Evolutionary conservation across 306 rosid species (phyloP).

Genomic region (Glycine soja): DNA sequence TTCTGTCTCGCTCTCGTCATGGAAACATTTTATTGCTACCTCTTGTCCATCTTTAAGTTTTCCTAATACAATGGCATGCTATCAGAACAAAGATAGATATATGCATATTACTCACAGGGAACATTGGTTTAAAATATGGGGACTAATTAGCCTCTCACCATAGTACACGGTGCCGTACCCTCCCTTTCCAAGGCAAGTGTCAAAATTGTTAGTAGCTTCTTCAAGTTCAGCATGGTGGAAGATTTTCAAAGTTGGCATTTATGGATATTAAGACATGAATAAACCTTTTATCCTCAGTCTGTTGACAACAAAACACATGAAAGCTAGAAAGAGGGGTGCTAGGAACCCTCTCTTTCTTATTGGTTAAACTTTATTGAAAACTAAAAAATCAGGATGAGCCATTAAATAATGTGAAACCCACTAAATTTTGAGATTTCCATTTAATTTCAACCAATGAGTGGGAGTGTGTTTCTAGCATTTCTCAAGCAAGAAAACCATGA

Average conservation of each 20-base stretch:
- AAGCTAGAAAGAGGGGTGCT: too few relatives aligned
- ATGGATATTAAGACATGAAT: neutral
- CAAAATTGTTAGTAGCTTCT: constrained; percentile 59
- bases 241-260: constrained; percentile 39
- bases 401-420: too few relatives aligned
- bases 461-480: too few relatives aligned
- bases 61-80: constrained; percentile 53
- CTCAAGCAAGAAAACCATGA: too few relatives aligned
- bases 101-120: too few relatives aligned
- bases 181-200: constrained; percentile 61
- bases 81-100: too few relatives aligned
- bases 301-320: neutral
- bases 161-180: constrained; percentile 68
- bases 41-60: constrained; percentile 64
- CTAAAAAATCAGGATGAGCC: too few relatives aligned
- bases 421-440: too few relatives aligned
- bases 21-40: constrained; percentile 70
- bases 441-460: too few relatives aligned
- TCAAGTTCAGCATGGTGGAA: constrained; percentile 42
- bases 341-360: too few relatives aligned
- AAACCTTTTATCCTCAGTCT: neutral
- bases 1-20: constrained; percentile 43
- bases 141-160: constrained; percentile 52
- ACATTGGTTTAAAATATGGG: too few relatives aligned
- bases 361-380: too few relatives aligned